Base-by-base conservation (phyloP, 2,329 filamentous ascomycete species). In the Epichloe uncinata region DNA sequence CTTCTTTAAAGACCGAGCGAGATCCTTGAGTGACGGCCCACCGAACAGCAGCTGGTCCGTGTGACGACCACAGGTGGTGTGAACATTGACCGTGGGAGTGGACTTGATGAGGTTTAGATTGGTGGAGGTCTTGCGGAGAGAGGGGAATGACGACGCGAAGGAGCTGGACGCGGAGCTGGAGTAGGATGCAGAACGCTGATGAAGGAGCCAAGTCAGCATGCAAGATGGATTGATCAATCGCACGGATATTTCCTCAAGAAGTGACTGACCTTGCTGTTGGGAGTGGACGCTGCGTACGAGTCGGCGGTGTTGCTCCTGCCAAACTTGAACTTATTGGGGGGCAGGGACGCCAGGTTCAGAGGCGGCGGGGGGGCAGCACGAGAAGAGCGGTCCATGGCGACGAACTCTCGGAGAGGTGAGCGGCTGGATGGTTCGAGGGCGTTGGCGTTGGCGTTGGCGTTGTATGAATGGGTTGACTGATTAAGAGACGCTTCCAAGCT, bases 41-140 rank as follows among this genome's bases (percentile, higher is more conserved):
- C 72, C 65, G 53, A 78, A 74, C 13, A 78, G 63, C 52, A 70
- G 75, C 56, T 78, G 73, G 55, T 76, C 69, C 38, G 73, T 73
- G 60, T 78, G 75, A 13, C 75, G 68, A 13, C 75, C 75, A 53
- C 75, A 78, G 51, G 74, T 73, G 35, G 74, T 77, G 61, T 77
- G 69, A 41, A 72, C 68, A 53, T 78, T 78, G 55, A 71, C 67
- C 8, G 66, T 68, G 18, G 66, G 68, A n/a, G 66, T 58, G 7
- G 68, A 57, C 56, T 63, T 67, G 55, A 66, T 55, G 50, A 62
- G 63, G 48, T 56, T 54, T 52, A 61, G 61, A 48, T 55, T 54
- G 53, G 65, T 63, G 16, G 66, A 57, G 5, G 59, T 56, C 50
- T 62, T 66, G 51, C 64, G 58, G 42, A 58, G 58, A 38, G 60